Base-by-base conservation (phyloP, 768 basidiomycete genomes). In the Suillus placidus region DNA sequence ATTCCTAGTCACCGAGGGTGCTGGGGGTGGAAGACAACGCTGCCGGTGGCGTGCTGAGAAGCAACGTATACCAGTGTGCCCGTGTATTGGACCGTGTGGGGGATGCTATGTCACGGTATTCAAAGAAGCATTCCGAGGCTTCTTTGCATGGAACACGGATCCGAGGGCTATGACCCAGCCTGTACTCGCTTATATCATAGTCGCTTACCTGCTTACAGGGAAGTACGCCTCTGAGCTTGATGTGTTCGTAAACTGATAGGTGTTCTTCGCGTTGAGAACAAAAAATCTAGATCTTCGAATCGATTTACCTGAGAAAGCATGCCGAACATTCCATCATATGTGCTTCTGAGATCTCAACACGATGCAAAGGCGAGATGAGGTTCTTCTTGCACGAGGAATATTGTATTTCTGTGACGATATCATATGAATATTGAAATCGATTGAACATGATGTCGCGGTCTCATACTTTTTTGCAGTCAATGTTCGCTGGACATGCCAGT, bases 291-390 rank as follows among this genome's bases (percentile, higher is more conserved):
- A 57, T 57, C 58, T 60, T 60, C 40, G 40, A 30, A 40, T 26
- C 4, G 30, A 32, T 60, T 26, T 60, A 58, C 38, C 38, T 40
- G 38, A 42, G 30, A 42, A 10, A 12, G 23, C 23, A 10, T 42
- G 16, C 38, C 32, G 32, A 54, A 20, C 32, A 20, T 34, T 54
- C 30, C 32, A 55, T 55, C 32, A 20, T 34, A 30, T 42, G 26
- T 18, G 40, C 40, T 60, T 26, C 58, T 42, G 58, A 60, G 58
- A 60, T 42, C 40, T 32, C 18, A 18, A 58, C 57, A 58, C 10
- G 38, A 60, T 20, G 37, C 18, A 42, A 40, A 40, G 37, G 23
- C 26, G 38, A 60, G 57, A 26, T 40, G 58, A 42, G 18, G 40
- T 30, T 60, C 58, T 26, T 58, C 34, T 58, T 30, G 57, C 57